Percentiles rank a stretch among this genome's conserved stretches.
These are phyloP conservation scores for Petunia secreta DNA, from an alignment of 257 asterid genomes.

Conservation along the genomic window DNA sequence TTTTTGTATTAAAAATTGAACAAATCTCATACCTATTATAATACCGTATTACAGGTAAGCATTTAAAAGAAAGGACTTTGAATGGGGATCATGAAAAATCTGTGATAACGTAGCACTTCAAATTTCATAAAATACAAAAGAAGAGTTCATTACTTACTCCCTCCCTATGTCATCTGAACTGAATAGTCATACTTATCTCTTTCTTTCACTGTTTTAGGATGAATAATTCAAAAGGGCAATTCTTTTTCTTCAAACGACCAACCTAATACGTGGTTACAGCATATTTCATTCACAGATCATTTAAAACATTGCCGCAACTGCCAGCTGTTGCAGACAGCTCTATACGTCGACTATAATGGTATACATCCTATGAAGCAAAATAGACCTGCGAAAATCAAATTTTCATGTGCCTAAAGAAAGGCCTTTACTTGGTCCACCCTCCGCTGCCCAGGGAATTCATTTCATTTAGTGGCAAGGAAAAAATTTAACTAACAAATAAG, in stretches of 20 bases:
- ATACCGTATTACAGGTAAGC: background rate
- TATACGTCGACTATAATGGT: too few species aligned
- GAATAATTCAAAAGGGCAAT: too few species aligned
- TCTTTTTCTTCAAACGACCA: too few species aligned
- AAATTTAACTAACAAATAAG: background rate
- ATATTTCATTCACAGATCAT: background rate
- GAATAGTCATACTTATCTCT: background rate
- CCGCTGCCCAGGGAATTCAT: background rate
- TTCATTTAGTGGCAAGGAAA: background rate
- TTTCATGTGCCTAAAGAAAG: background rate
- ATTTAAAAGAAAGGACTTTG: background rate
- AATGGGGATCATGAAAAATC: background rate
- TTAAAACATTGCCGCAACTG: slow-evolving; percentile 3
- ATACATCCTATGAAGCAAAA: slow-evolving; percentile 3
- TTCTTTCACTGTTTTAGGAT: too few species aligned
- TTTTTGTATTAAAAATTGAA: background rate
- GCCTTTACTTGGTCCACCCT: background rate
- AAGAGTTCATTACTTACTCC: background rate
- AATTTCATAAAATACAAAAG: background rate
- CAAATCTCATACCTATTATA: background rate
- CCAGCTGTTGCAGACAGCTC: slow-evolving; percentile 19
- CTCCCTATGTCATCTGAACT: background rate
- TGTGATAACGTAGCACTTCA: background rate
- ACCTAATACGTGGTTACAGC: background rate
- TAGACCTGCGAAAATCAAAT: background rate